These are phyloP conservation scores for Leptomonas pyrrhocoris DNA, from an alignment of 208 protist species.

Conservation along the genomic window DNA sequence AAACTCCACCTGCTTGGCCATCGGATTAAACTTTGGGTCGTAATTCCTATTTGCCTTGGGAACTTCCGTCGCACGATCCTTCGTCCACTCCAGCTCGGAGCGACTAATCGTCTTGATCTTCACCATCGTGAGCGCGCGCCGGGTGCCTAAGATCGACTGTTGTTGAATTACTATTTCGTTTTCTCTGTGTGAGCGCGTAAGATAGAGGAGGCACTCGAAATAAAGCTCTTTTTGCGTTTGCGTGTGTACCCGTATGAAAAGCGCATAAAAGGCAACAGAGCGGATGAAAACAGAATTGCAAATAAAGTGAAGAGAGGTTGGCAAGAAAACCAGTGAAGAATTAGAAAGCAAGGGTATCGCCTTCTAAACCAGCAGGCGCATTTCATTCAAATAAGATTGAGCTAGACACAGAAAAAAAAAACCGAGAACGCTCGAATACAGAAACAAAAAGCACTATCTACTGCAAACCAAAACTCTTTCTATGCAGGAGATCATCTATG, in stretches of 20 bases:
- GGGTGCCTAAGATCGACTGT: not conserved
- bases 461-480: no score
- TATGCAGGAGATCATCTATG: no score
- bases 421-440: no score
- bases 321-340: not conserved
- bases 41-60: slow-evolving; percentile 92
- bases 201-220: not conserved
- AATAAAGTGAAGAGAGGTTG: not conserved
- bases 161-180: not conserved
- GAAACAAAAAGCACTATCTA: no score
- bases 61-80: slow-evolving; percentile 90
- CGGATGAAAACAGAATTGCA: not conserved
- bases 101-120: slow-evolving; percentile 95
- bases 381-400: no score
- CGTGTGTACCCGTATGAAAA: not conserved
- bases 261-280: no score
- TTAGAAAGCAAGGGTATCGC: not conserved
- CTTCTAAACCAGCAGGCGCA: no score
- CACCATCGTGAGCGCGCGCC: slow-evolving; percentile 60
- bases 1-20: slow-evolving; percentile 97
- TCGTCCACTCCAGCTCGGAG: slow-evolving; percentile 92
- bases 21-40: slow-evolving; percentile 94
- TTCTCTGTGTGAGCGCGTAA: no score
- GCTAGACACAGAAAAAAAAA: no score
- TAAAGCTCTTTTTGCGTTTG: not conserved